A percentile compares a stretch with the other conserved stretches of the same genome.
phyloP scores from a whole-genome alignment of 257 asterid genomes.

The Solanum peruvianum region DNA sequence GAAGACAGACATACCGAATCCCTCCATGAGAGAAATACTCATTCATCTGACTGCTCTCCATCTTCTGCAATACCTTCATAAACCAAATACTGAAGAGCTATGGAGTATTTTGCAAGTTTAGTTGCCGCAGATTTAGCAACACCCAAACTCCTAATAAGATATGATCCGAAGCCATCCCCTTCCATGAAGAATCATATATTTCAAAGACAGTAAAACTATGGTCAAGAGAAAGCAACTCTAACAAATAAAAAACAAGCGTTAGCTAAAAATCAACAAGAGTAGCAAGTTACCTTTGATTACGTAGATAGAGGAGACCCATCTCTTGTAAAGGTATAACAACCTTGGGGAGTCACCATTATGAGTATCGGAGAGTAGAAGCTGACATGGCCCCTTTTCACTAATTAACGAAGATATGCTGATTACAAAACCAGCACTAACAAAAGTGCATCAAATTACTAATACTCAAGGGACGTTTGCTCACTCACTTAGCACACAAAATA shows the following conservation, averaged over 20 bases:
- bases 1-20: not conserved
- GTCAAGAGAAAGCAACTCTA: not conserved
- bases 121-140: not conserved
- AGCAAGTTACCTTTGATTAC: conserved; percentile 36
- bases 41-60: not conserved
- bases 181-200: not conserved
- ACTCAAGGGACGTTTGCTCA: conserved; percentile 16
- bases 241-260: not conserved
- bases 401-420: conserved; percentile 5
- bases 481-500: conserved; percentile 68
- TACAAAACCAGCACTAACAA: not conserved
- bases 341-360: conserved; percentile 73
- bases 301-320: conserved; percentile 83
- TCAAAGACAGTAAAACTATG: not conserved
- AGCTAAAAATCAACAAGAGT: not conserved
- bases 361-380: conserved; percentile 64
- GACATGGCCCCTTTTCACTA: conserved; percentile 38
- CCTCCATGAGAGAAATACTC: not conserved
- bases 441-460: not conserved
- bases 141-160: conserved; percentile 36
- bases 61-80: conserved; percentile 43
- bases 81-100: conserved; percentile 69
- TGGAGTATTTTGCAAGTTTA: conserved; percentile 61
- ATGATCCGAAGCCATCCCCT: conserved; percentile 57
- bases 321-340: conserved; percentile 70